Base-by-base conservation (phyloP, 139 green algal genomes). In the Volvox reticuliferus region DNA sequence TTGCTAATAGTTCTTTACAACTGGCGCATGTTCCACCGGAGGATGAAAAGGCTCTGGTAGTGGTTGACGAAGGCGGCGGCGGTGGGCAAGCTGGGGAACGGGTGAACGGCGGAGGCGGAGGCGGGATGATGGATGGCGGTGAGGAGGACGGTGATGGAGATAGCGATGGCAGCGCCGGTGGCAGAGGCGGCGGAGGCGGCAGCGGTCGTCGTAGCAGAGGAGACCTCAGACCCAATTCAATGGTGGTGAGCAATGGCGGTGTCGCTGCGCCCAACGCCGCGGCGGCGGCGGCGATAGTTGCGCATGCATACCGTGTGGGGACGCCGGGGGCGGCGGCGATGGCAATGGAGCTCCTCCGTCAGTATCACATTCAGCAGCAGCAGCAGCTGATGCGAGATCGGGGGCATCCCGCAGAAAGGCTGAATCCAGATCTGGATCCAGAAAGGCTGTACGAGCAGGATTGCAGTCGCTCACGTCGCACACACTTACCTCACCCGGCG, bases 331-430 rank as follows among this genome's bases (percentile, higher is more conserved):
- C 79, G 1, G 50, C 24, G 12, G 79, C 79, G 17, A 22, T 73
- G 50, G 79, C 79, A 28, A 63, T 78, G 12, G 82, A 69, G 0
- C 71, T 83, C 19, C 44, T 86, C 13, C 79, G 79, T 0, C 50
- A 86, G 26, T 17, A 71, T 0, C 79, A 86, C 37, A 30, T 77
- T 19, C 81, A 87, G 35, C n/a, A 62, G 80, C 50, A 73, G 28
- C n/a, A 28, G 30, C 81, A 50, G 24, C 85, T 71, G 62, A 44
- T 79, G 92, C 68, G 28, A 35, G 32, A 84, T 21, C 78, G 63
- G 36, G 5, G 32, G 19, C 36, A 84, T 37, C 36, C 2, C 24
- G 17, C n/a, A 26, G 37, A 84, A 30, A 17, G 65, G 21, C 24
- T 73, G 65, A 12, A 73, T 73, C 65, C 12, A 73, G 65, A 73